Percentiles rank a stretch among this genome's conserved stretches.
phyloP scores from a whole-genome alignment of 2,329 filamentous ascomycete genomes.

The Apiospora aurea region DNA sequence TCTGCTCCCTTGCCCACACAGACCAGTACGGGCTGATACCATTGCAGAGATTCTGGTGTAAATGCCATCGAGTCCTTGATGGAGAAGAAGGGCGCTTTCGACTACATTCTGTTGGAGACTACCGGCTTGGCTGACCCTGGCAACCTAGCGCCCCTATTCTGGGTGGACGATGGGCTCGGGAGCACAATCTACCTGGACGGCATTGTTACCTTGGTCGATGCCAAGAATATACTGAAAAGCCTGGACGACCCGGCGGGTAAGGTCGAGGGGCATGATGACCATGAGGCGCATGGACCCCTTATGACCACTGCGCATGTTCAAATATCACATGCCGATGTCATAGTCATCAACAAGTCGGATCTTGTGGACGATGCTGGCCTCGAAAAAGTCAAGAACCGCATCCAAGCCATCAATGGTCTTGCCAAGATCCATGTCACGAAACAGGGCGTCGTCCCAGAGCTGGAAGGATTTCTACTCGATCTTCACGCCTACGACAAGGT shows the following conservation, averaged over 20 bases:
- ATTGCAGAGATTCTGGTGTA: slow-evolving; percentile 81
- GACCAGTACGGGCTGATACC: slow-evolving; percentile 34
- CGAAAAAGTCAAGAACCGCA: slow-evolving; percentile 70
- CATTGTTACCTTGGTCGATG: slow-evolving; percentile 94
- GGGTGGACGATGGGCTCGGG: slow-evolving; percentile 94
- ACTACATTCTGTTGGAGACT: slow-evolving; percentile 97
- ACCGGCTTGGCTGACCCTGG: slow-evolving; percentile 95
- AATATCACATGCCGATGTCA: slow-evolving; percentile 94
- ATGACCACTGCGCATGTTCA: slow-evolving; percentile 95
- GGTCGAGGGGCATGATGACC: slow-evolving; percentile 58
- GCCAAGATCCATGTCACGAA: slow-evolving; percentile 85
- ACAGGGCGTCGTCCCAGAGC: slow-evolving; percentile 77
- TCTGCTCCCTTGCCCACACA: background rate
- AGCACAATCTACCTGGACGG: slow-evolving; percentile 97
- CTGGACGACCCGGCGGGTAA: slow-evolving; percentile 75
- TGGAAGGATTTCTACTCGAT: slow-evolving; percentile 88
- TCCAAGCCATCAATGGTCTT: slow-evolving; percentile 86
- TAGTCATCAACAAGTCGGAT: slow-evolving; percentile 94
- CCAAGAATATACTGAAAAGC: slow-evolving; percentile 85
- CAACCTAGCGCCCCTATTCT: slow-evolving; percentile 94
- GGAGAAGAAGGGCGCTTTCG: slow-evolving; percentile 91
- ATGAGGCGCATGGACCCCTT: slow-evolving; percentile 64
- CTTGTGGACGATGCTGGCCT: slow-evolving; percentile 77
- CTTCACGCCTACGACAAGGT: slow-evolving; percentile 92
- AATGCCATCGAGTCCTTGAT: slow-evolving; percentile 95